phyloP scores from a whole-genome alignment of 306 rosid species.

The Psophocarpus tetragonolobus region DNA sequence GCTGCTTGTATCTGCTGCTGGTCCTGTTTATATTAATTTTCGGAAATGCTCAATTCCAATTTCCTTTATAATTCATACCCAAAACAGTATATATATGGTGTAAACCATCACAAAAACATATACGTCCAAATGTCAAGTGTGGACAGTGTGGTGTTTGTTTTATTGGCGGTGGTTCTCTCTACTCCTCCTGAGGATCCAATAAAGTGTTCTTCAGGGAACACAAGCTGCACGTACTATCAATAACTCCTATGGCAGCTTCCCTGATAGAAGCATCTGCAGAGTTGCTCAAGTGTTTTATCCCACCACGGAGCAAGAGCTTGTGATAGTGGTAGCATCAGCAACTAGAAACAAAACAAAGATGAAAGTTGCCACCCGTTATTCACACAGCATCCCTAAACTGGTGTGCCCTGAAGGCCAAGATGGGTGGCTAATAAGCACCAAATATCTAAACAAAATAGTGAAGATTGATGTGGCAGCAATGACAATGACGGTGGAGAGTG shows the following conservation, averaged over 20 bases:
- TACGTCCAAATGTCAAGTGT: too few species aligned
- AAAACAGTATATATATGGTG: too few species aligned
- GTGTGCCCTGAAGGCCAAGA: conserved; percentile 60
- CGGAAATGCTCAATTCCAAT: too few species aligned
- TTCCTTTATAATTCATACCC: too few species aligned
- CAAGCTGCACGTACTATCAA: conserved; percentile 74
- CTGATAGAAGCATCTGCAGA: conserved; percentile 56
- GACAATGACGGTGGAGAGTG: conserved; percentile 61
- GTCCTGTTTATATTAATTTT: too few species aligned
- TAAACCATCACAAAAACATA: too few species aligned
- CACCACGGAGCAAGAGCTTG: conserved; percentile 50
- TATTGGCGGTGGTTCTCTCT: conserved; percentile 26
- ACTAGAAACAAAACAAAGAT: conserved; percentile 39
- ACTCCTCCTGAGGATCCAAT: conserved; percentile 69
- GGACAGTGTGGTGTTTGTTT: conserved; percentile 35
- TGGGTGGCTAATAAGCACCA: conserved; percentile 79
- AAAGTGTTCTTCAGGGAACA: conserved; percentile 49
- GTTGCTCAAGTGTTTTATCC: conserved; percentile 53
- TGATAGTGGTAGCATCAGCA: conserved; percentile 53
- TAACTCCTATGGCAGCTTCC: conserved; percentile 70
- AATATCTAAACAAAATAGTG: conserved; percentile 44
- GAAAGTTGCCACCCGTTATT: conserved; percentile 56
- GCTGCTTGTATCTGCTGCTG: too few species aligned
- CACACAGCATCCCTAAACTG: conserved; percentile 76
- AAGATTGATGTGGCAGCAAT: conserved; percentile 41